Conservation (phyloP, 2,329 filamentous ascomycete genomes). For the Penicillium aurantiogriseum region DNA sequence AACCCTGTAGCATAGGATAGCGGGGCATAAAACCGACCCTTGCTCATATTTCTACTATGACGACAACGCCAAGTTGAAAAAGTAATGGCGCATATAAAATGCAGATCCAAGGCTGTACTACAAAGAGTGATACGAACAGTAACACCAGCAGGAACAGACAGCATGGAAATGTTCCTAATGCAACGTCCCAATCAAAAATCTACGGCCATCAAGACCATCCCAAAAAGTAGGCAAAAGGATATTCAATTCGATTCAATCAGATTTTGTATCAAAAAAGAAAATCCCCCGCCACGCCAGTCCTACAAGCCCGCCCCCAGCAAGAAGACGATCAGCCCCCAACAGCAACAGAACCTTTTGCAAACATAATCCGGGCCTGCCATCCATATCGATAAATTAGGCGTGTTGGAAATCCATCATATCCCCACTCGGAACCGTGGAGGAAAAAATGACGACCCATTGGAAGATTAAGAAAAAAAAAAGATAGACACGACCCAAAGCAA, state of each 20-base stretch:
- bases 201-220: background rate
- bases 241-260: constrained; percentile 30
- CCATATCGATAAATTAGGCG: background rate
- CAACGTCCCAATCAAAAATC: background rate
- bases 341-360: constrained; percentile 3
- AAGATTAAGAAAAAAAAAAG: constrained; percentile 2
- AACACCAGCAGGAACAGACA: constrained; percentile 2
- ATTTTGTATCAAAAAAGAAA: constrained; percentile 26
- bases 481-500: constrained; percentile 2
- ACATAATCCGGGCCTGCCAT: constrained; percentile 7
- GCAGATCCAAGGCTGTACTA: background rate
- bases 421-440: constrained; percentile 9
- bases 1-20: background rate
- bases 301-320: constrained; percentile 13
- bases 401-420: constrained; percentile 1
- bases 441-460: constrained; percentile 1
- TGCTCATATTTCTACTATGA: background rate
- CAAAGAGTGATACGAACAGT: background rate
- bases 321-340: constrained; percentile 9
- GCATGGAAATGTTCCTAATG: constrained; percentile 2
- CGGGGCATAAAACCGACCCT: background rate
- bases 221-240: constrained; percentile 14
- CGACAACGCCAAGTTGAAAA: background rate
- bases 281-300: constrained; percentile 18
- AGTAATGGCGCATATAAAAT: background rate